Evolutionary conservation across 352 stramenopile species (phyloP).

Genomic region (Phytophthora capsici): DNA sequence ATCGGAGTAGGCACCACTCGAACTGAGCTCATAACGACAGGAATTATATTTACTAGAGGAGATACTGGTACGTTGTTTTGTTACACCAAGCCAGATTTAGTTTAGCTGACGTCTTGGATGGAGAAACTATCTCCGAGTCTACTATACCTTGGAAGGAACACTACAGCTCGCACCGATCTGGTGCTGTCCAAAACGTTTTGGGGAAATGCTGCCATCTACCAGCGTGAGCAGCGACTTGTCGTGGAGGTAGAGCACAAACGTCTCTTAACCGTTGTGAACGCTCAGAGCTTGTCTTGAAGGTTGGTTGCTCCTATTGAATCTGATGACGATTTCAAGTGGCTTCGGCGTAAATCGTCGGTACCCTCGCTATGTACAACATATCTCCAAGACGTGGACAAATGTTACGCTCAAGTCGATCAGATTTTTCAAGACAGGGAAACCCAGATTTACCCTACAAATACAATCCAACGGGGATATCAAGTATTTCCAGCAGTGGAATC

Average conservation of each 20-base stretch:
- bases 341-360: constrained; percentile 6
- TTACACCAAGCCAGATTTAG: background rate
- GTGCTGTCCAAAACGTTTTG: constrained; percentile 1
- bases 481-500: constrained; percentile 17
- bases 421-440: constrained; percentile 20
- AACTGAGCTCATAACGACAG: background rate
- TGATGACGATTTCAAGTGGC: background rate
- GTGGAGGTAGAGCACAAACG: background rate
- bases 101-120: background rate
- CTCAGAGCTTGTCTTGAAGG: background rate
- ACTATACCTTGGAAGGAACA: too few relatives aligned
- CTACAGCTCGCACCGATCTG: background rate
- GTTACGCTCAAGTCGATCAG: constrained; percentile 8
- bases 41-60: background rate
- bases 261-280: background rate
- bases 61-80: background rate
- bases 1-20: constrained; percentile 1
- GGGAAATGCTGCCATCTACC: background rate
- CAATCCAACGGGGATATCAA: constrained; percentile 8
- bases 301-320: too few relatives aligned
- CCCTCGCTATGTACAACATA: constrained; percentile 5
- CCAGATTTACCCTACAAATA: background rate
- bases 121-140: too few relatives aligned
- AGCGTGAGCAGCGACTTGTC: background rate
- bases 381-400: constrained; percentile 11